Percentiles rank a stretch among this genome's conserved stretches.
Conservation (phyloP, 495 filamentous ascomycete genomes). For the Penicillium longicatenatum region DNA sequence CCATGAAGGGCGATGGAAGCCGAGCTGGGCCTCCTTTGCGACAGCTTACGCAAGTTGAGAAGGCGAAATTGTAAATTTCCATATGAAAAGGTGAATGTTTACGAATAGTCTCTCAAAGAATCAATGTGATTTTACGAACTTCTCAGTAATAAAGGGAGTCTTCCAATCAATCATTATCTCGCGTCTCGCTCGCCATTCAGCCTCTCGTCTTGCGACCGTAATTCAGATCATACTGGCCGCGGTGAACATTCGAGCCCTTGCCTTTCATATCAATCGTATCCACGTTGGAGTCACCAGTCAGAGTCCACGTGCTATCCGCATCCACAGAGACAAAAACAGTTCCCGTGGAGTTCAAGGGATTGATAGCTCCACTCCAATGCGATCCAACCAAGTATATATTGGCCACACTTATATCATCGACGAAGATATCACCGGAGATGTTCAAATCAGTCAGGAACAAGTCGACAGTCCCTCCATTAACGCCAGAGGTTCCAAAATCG, state of each 20-base stretch:
- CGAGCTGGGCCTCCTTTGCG: constrained; percentile 33
- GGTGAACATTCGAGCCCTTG: background rate
- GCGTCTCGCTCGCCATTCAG: background rate
- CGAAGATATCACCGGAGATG: constrained; percentile 1
- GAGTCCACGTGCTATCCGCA: background rate
- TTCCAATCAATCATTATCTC: background rate
- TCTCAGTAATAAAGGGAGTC: too few relatives aligned
- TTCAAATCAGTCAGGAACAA: background rate
- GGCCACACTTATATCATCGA: constrained; percentile 3
- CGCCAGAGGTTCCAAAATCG: background rate
- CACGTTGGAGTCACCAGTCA: constrained; percentile 3
- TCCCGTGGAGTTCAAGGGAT: background rate
- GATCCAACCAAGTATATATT: background rate
- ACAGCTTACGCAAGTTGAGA: constrained; percentile 25
- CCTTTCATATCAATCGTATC: background rate
- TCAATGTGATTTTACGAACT: background rate
- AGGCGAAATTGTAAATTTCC: constrained; percentile 26
- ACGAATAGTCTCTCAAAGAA: background rate
- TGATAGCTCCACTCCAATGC: constrained; percentile 5
- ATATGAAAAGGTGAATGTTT: background rate
- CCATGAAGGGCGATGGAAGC: constrained; percentile 37
- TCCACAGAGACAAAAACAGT: constrained; percentile 1
- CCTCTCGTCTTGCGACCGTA: background rate
- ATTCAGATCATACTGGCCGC: background rate
- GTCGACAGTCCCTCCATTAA: background rate